Evolutionary conservation across 345 rosid species (phyloP).

Genomic region (Melastoma malabathricum): DNA sequence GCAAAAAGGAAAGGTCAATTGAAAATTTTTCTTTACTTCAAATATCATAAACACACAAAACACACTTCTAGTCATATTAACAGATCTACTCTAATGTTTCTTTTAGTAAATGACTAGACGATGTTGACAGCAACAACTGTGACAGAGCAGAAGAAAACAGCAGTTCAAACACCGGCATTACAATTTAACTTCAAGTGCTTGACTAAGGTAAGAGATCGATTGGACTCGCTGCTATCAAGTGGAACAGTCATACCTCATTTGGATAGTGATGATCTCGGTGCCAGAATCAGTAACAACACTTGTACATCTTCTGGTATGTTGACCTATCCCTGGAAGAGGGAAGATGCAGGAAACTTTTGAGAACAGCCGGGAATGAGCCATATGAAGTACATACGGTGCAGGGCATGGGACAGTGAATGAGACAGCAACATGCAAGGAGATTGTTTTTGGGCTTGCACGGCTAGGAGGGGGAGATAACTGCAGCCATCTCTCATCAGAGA

Average conservation of each 20-base stretch:
- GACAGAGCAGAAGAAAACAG: too few species aligned
- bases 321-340: constrained; percentile 36
- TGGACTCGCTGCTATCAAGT: too few species aligned
- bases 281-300: constrained; percentile 36
- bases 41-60: too few species aligned
- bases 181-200: too few species aligned
- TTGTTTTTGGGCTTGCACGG: constrained; percentile 24
- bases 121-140: too few species aligned
- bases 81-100: too few species aligned
- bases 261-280: constrained; percentile 58
- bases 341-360: constrained; percentile 48
- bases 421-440: constrained; percentile 47
- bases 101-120: too few species aligned
- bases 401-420: constrained; percentile 54
- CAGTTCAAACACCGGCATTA: too few species aligned
- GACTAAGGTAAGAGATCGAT: too few species aligned
- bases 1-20: too few species aligned
- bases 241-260: constrained; percentile 56
- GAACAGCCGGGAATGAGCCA: constrained; percentile 31
- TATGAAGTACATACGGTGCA: constrained; percentile 38
- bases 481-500: constrained; percentile 66
- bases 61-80: too few species aligned
- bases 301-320: constrained; percentile 29
- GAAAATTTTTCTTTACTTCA: too few species aligned
- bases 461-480: constrained; percentile 37